Percentiles rank a stretch among this genome's conserved stretches.
phyloP scores from a whole-genome alignment of 2,329 filamentous ascomycete species.

The Aspergillus sp. region DNA sequence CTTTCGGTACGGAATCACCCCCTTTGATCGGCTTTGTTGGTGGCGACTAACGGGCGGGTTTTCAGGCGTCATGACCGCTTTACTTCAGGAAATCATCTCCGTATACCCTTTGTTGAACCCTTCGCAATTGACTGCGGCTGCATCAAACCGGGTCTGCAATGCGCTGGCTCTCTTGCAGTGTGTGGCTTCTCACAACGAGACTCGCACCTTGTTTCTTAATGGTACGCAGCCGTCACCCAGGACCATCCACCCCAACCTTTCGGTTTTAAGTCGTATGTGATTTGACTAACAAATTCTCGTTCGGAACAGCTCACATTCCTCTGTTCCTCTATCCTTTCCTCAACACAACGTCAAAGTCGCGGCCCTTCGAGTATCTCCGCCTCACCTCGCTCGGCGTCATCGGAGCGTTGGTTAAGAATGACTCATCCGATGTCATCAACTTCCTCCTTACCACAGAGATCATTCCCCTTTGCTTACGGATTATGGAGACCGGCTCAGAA shows the following conservation, averaged over 20 bases:
- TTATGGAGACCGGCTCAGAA: constrained; percentile 99
- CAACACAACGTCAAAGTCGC: constrained; percentile 97
- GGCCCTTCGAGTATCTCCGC: constrained; percentile 95
- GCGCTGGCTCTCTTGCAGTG: constrained; percentile 93
- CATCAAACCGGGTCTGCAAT: constrained; percentile 96
- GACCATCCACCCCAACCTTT: not conserved
- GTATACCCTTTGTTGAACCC: constrained; percentile 97
- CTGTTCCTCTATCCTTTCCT: constrained; percentile 97
- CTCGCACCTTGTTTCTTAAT: constrained; percentile 86
- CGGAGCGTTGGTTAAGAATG: constrained; percentile 96
- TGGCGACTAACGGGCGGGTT: constrained; percentile 12
- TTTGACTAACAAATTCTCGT: constrained; percentile 12
- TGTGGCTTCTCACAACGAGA: constrained; percentile 96
- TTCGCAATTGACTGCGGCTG: constrained; percentile 94
- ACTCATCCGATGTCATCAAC: constrained; percentile 98
- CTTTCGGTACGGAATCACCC: constrained; percentile 70
- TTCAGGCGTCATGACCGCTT: constrained; percentile 92
- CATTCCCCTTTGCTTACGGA: constrained; percentile 92
- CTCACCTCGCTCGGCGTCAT: constrained; percentile 96
- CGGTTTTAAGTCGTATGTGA: not conserved
- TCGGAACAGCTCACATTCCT: constrained; percentile 79
- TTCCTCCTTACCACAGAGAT: constrained; percentile 98
- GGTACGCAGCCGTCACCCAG: constrained; percentile 57
- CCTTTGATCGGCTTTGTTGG: constrained; percentile 5
- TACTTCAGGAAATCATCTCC: constrained; percentile 97